Evolutionary conservation across 1,139 yeast species (phyloP).

Genomic region (Blastobotrys indianensis): DNA sequence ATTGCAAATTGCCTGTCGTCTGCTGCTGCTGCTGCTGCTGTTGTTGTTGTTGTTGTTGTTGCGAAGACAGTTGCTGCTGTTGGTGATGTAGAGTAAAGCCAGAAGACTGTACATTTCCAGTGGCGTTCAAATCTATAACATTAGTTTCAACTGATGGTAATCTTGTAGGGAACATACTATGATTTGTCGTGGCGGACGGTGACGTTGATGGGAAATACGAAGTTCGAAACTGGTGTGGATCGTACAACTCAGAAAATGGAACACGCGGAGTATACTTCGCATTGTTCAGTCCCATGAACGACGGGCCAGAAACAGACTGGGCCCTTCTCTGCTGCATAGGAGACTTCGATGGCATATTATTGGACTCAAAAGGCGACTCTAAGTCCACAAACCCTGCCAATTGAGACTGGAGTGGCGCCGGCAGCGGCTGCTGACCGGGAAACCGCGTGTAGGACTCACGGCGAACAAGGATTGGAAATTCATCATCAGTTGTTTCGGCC

Average conservation of each 20-base stretch:
- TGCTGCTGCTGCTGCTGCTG: background rate
- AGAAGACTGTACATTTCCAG: constrained; percentile 5
- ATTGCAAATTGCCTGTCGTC: background rate
- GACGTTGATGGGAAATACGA: background rate
- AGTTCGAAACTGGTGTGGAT: background rate
- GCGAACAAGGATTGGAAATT: constrained; percentile 38
- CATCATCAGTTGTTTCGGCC: constrained; percentile 37
- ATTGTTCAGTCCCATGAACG: constrained; percentile 2
- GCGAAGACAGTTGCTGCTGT: constrained; percentile 10
- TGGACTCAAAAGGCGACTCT: background rate
- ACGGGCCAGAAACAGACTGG: constrained; percentile 4
- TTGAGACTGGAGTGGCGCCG: background rate
- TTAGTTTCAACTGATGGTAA: background rate
- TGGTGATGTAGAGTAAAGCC: constrained; percentile 2
- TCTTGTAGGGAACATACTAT: too few relatives aligned
- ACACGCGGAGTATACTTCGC: constrained; percentile 4
- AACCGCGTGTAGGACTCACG: constrained; percentile 21
- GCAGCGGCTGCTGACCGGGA: too few relatives aligned
- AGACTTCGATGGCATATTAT: background rate
- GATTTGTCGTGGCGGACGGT: too few relatives aligned
- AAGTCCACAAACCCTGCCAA: constrained; percentile 2
- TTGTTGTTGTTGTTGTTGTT: constrained; percentile 8
- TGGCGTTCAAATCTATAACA: background rate
- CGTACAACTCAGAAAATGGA: constrained; percentile 2
- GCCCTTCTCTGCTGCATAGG: constrained; percentile 5